These are phyloP conservation scores for Falciphora oryzae DNA, from an alignment of 2,329 filamentous ascomycete genomes.

Conservation along the genomic window DNA sequence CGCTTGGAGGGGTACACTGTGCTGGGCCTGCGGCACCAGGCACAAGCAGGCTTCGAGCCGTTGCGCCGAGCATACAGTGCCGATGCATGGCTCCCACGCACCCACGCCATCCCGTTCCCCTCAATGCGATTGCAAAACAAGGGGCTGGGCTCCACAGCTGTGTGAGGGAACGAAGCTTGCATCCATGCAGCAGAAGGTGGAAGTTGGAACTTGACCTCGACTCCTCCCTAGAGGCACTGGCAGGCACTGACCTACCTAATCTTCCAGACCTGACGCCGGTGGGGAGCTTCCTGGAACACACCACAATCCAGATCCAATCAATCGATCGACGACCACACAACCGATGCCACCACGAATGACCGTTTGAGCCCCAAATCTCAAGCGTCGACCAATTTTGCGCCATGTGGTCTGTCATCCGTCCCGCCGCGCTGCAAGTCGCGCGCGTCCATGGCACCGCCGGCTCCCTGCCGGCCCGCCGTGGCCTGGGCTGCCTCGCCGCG, in stretches of 20 bases:
- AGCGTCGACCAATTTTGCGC: not conserved
- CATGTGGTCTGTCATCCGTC: constrained; percentile 16
- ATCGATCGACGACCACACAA: not conserved
- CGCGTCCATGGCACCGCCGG: constrained; percentile 8
- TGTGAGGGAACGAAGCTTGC: not conserved
- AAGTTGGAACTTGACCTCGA: too few relatives aligned
- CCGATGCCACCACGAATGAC: not conserved
- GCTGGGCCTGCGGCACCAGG: too few relatives aligned
- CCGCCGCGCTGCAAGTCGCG: constrained; percentile 6
- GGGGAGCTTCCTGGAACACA: not conserved
- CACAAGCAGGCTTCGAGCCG: too few relatives aligned
- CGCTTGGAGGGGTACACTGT: not conserved
- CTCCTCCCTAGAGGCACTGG: too few relatives aligned
- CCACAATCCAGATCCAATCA: not conserved
- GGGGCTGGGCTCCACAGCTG: not conserved
- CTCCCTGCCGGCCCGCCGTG: constrained; percentile 13
- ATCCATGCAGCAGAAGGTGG: not conserved
- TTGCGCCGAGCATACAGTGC: too few relatives aligned
- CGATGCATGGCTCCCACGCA: too few relatives aligned
- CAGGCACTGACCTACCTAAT: not conserved
- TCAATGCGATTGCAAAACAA: not conserved
- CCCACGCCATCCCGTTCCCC: too few relatives aligned
- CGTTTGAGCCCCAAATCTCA: not conserved
- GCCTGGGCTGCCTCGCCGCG: constrained; percentile 14
- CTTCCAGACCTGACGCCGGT: not conserved